These are phyloP conservation scores for Aspergillus ostianus DNA, from an alignment of 495 filamentous ascomycete genomes.

Conservation along the genomic window DNA sequence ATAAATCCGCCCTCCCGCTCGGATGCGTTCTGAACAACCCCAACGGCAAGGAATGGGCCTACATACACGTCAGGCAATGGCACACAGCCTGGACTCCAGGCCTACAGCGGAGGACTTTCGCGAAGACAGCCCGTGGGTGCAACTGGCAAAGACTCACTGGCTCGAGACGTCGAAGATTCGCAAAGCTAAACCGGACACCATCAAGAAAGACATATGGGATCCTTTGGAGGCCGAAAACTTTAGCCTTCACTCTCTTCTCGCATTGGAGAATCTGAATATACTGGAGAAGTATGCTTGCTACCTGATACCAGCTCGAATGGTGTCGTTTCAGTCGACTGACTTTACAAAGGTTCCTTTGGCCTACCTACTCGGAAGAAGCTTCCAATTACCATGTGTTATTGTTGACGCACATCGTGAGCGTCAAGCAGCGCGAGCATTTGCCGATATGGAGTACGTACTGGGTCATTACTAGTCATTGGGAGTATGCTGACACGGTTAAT, in stretches of 20 bases:
- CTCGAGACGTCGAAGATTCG: constrained; percentile 60
- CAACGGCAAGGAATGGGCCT: constrained; percentile 34
- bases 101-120: constrained; percentile 67
- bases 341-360: constrained; percentile 78
- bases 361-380: constrained; percentile 81
- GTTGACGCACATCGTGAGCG: constrained; percentile 78
- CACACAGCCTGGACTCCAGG: constrained; percentile 49
- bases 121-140: constrained; percentile 77
- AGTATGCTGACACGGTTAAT: constrained; percentile 19
- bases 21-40: constrained; percentile 25
- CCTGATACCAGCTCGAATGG: background rate
- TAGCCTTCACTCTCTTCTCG: constrained; percentile 69
- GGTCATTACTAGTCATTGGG: background rate
- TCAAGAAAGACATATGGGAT: constrained; percentile 92
- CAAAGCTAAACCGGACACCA: constrained; percentile 79
- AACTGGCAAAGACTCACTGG: constrained; percentile 84
- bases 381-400: constrained; percentile 89
- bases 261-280: constrained; percentile 86
- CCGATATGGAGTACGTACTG: constrained; percentile 74
- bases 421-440: constrained; percentile 83
- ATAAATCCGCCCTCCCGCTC: constrained; percentile 28
- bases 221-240: constrained; percentile 78
- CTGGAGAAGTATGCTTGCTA: constrained; percentile 67
- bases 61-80: constrained; percentile 42
- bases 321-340: constrained; percentile 18